These are phyloP conservation scores for Cladosporium sp. DNA, from an alignment of 2,329 filamentous ascomycete species.

Conservation along the genomic window DNA sequence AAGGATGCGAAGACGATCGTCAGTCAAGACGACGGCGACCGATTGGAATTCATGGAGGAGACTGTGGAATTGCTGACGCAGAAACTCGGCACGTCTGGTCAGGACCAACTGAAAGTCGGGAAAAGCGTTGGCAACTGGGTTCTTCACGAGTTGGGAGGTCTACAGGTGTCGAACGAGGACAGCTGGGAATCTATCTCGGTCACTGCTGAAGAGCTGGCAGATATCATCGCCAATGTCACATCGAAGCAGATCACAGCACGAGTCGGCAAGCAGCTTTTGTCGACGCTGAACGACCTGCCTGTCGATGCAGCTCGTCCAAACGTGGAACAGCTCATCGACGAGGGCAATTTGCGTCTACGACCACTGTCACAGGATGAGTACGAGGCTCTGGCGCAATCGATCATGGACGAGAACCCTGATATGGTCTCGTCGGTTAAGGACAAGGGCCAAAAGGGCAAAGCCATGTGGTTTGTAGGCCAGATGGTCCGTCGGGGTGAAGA, in stretches of 20 bases:
- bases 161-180: conserved; percentile 36
- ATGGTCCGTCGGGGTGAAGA: conserved; percentile 61
- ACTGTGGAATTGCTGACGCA: conserved; percentile 51
- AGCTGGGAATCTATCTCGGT: conserved; percentile 41
- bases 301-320: conserved; percentile 39
- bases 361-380: conserved; percentile 57
- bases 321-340: conserved; percentile 52
- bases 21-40: conserved; percentile 70
- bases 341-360: conserved; percentile 52
- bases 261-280: conserved; percentile 58
- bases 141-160: conserved; percentile 49
- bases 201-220: conserved; percentile 37
- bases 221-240: conserved; percentile 39
- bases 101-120: conserved; percentile 33
- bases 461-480: conserved; percentile 65
- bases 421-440: conserved; percentile 57
- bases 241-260: conserved; percentile 47
- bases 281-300: conserved; percentile 45
- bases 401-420: conserved; percentile 52
- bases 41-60: conserved; percentile 76
- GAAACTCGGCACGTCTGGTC: conserved; percentile 22
- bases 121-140: conserved; percentile 58
- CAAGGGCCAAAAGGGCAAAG: conserved; percentile 60
- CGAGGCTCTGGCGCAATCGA: conserved; percentile 46
- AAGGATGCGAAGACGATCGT: conserved; percentile 83